Base-by-base conservation (phyloP, 2,329 filamentous ascomycete species). In the Ophiostoma fasciatum region DNA sequence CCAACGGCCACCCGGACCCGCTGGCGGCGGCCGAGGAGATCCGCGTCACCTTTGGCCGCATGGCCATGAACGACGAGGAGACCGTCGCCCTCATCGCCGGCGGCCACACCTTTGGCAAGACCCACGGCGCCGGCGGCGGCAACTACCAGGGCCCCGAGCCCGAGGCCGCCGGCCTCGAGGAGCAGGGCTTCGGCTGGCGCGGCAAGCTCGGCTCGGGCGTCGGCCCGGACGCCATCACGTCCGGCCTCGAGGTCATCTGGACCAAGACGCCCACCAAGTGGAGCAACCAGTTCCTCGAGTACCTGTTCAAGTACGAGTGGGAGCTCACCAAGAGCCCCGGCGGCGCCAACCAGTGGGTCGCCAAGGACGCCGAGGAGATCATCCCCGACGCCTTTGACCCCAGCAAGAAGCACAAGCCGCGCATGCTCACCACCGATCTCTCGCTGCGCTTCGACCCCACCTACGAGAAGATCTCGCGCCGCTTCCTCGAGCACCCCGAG, bases 11-110 rank as follows among this genome's bases (percentile, higher is more conserved):
- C 37, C 76, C 78, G 4, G 78, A 85, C 50, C 75, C 78, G 15
- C 55, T 76, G 28, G 75, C 76, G 12, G 68, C 81, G 2, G 81
- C 73, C 28, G 58, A 66, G 39, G 81, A 87, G 49, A 85, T 85
- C 51, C 78, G 78, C 44, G 67, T 64, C 40, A 82, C 81, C 14
- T 87, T 85, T 47, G 66, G 65, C 44, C 78, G 79, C 54, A 85
- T 87, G 80, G 80, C 74, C 42, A 85, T 87, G 81, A 74, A 82
- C 51, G 78, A 85, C 51, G 74, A 82, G 58, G 81, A 87, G 64
- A 87, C 81, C 0, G 80, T 82, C 36, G 80, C 81, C 12, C 61
- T 87, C 31, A 85, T 87, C 51, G 76, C 76, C 27, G 81, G 81
- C 51, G 81, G 81, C 27, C 81, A 87, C 63, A 67, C 73, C 19